phyloP scores from a whole-genome alignment of 2,329 filamentous ascomycete species.

The Nigrospora oryzae region DNA sequence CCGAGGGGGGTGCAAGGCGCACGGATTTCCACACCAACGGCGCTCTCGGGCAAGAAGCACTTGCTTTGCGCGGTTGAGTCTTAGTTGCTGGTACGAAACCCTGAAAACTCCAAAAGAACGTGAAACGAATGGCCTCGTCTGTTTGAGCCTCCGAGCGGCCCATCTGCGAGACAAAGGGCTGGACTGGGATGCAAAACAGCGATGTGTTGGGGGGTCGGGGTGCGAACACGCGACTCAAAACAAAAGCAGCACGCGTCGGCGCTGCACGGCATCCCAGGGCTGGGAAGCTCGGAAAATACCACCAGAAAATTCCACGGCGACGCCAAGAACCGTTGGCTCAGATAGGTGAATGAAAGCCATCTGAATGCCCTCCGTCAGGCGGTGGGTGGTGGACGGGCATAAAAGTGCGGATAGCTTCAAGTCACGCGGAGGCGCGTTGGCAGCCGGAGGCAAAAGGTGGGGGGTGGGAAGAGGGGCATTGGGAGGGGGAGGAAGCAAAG shows the following conservation, averaged over 20 bases:
- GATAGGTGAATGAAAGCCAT: neutral
- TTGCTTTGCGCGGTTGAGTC: slow-evolving; percentile 12
- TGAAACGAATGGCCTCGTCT: slow-evolving; percentile 2
- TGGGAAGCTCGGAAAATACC: too few species aligned
- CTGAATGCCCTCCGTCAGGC: neutral
- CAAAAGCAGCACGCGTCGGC: slow-evolving; percentile 1
- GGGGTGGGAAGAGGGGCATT: too few species aligned
- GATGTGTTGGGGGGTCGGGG: neutral
- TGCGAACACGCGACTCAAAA: slow-evolving; percentile 6
- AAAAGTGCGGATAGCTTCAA: slow-evolving; percentile 20
- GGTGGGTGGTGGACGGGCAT: slow-evolving; percentile 7
- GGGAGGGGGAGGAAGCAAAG: too few species aligned
- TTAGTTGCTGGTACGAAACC: slow-evolving; percentile 16
- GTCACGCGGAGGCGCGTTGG: too few species aligned
- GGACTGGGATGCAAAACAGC: slow-evolving; percentile 8
- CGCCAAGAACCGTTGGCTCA: too few species aligned
- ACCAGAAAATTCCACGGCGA: too few species aligned
- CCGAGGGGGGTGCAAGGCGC: too few species aligned
- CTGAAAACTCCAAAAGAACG: slow-evolving; percentile 9
- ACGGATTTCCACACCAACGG: too few species aligned
- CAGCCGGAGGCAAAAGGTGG: too few species aligned
- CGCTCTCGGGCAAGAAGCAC: neutral
- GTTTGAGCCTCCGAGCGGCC: slow-evolving; percentile 4
- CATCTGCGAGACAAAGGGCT: slow-evolving; percentile 8
- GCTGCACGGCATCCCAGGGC: too few species aligned